A percentile compares a stretch with the other conserved stretches of the same genome.
phyloP scores from a whole-genome alignment of 1,284 basidiomycete species.

The Rhodotorula sp. region DNA sequence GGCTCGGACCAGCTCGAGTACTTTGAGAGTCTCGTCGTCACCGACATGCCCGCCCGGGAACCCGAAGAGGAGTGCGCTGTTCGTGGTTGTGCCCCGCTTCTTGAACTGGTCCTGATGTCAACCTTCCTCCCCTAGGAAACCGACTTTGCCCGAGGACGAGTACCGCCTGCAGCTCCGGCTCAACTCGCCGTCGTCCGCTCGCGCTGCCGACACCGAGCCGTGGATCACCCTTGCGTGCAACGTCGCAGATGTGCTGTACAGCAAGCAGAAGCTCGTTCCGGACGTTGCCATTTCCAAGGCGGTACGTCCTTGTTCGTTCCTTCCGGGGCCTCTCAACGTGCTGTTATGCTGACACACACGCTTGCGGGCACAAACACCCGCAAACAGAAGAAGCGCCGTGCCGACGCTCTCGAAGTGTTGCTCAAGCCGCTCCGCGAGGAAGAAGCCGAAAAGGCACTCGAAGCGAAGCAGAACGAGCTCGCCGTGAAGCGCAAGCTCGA shows the following conservation, averaged over 20 bases:
- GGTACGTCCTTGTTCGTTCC: constrained; percentile 3
- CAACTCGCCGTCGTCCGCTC: constrained; percentile 3
- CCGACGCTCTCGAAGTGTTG: constrained; percentile 11
- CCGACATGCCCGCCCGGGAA: constrained; percentile 18
- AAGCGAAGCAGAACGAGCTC: constrained; percentile 11
- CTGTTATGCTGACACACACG: neutral
- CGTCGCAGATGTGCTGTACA: constrained; percentile 28
- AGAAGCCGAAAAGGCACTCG: neutral
- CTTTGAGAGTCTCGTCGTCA: constrained; percentile 31
- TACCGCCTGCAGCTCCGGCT: constrained; percentile 28
- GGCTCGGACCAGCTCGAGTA: constrained; percentile 8
- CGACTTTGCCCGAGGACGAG: constrained; percentile 6
- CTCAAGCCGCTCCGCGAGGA: constrained; percentile 13
- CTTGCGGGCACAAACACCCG: neutral
- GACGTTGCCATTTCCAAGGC: constrained; percentile 17
- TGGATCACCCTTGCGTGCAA: constrained; percentile 28
- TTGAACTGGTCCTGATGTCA: too few relatives aligned
- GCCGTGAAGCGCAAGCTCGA: constrained; percentile 27
- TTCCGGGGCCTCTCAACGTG: too few relatives aligned
- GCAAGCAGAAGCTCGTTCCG: constrained; percentile 20
- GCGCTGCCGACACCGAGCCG: neutral
- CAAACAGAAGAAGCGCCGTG: constrained; percentile 24
- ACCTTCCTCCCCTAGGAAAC: constrained; percentile 5
- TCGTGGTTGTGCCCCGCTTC: neutral
- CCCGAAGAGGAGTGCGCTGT: constrained; percentile 12